These are phyloP conservation scores for Vaccinium corymbosum DNA, from an alignment of 148 eudicot species.

Conservation along the genomic window DNA sequence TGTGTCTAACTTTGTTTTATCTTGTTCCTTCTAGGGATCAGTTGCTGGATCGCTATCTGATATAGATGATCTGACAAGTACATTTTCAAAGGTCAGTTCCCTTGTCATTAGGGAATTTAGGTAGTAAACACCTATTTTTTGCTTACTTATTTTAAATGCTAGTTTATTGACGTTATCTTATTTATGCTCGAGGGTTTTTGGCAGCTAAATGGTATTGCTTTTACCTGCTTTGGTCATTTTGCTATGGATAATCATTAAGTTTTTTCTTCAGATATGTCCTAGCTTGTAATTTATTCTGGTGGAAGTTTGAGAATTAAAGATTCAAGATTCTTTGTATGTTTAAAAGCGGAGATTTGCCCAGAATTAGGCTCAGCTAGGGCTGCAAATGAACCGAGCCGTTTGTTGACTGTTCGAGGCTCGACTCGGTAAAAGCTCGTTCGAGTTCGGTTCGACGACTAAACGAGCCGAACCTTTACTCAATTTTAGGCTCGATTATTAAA, in stretches of 20 bases:
- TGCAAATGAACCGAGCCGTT: too few species aligned
- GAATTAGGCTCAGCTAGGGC: background rate
- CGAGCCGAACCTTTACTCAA: too few species aligned
- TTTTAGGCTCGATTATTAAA: too few species aligned
- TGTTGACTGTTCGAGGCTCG: too few species aligned
- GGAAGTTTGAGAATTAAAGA: background rate
- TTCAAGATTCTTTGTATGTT: background rate
- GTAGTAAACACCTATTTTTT: background rate
- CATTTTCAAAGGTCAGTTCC: conserved; percentile 76
- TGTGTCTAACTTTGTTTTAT: conserved; percentile 16
- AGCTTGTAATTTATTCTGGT: background rate
- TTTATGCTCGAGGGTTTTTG: background rate
- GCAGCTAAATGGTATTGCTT: background rate
- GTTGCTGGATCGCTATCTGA: conserved; percentile 68
- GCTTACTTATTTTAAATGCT: background rate
- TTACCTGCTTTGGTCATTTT: background rate
- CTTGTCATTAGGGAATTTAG: background rate
- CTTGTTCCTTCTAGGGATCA: conserved; percentile 40
- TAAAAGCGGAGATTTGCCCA: background rate
- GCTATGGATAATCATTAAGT: background rate
- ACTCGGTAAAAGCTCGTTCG: too few species aligned
- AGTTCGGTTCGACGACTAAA: too few species aligned
- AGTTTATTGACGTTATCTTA: background rate
- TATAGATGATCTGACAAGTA: conserved; percentile 82
- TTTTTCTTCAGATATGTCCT: background rate